A percentile compares a stretch with the other conserved stretches of the same genome.
Evolutionary conservation across 345 rosid species (phyloP).

Genomic region (Melaleuca quinquenervia): DNA sequence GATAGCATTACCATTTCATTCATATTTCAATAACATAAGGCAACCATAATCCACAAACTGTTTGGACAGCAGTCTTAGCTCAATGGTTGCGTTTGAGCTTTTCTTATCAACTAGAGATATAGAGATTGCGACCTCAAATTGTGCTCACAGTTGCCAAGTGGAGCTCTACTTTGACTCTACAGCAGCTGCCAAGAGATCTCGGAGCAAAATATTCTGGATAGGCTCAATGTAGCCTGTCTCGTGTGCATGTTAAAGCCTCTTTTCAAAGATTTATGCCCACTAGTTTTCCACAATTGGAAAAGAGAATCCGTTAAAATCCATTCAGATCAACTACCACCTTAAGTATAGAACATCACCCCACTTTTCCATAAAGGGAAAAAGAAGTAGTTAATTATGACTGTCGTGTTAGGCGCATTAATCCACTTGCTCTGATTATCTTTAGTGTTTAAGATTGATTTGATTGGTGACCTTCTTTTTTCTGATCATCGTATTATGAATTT

Average conservation of each 20-base stretch:
- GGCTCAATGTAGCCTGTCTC: neutral
- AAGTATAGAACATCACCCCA: neutral
- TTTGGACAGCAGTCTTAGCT: neutral
- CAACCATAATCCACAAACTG: neutral
- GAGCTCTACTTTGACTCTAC: neutral
- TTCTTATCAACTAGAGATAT: neutral
- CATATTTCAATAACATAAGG: neutral
- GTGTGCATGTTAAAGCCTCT: neutral
- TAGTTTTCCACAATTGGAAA: neutral
- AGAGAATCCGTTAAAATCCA: neutral
- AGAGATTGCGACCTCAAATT: neutral
- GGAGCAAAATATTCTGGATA: neutral
- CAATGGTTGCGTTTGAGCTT: neutral
- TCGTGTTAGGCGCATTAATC: neutral
- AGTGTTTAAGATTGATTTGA: neutral
- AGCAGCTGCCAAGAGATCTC: neutral
- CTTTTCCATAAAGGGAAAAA: neutral
- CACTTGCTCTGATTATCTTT: neutral
- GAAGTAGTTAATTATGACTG: neutral
- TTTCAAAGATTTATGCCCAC: neutral
- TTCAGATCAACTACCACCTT: neutral
- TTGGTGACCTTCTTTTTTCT: neutral
- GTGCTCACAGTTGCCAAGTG: neutral
- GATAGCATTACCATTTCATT: neutral
- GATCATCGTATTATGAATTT: too few species aligned